phyloP scores from a whole-genome alignment of 129 eudicot species.

The Centrapalus pauciflorus region DNA sequence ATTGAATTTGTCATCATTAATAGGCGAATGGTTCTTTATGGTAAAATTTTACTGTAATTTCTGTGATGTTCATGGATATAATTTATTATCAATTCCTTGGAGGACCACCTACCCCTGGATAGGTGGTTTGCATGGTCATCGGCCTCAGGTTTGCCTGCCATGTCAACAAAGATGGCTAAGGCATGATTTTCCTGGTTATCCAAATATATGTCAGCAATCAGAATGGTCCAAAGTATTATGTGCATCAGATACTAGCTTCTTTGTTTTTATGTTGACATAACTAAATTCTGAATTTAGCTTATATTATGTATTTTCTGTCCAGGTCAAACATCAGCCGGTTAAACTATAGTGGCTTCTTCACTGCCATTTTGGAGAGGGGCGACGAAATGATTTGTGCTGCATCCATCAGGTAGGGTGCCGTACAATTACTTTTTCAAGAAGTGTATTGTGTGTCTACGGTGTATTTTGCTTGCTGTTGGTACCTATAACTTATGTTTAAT shows the following conservation, averaged over 20 bases:
- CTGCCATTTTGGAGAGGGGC: constrained; percentile 77
- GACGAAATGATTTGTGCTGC: constrained; percentile 93
- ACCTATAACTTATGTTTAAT: constrained; percentile 19
- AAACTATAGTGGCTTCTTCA: constrained; percentile 68
- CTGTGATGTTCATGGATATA: no score
- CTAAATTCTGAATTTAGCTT: background rate
- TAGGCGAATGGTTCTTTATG: no score
- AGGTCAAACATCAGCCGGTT: constrained; percentile 84
- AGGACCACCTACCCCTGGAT: no score
- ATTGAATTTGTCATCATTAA: no score
- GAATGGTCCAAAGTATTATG: background rate
- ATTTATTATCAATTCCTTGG: no score
- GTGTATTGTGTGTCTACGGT: background rate
- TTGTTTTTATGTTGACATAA: background rate
- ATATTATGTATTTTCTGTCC: constrained; percentile 5
- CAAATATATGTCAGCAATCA: no score
- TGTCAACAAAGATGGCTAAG: no score
- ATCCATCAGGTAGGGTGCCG: constrained; percentile 62
- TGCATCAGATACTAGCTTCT: background rate
- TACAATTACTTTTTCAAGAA: background rate
- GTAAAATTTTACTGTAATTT: no score
- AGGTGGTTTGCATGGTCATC: no score
- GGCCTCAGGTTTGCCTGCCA: no score
- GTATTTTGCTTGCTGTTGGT: constrained; percentile 1
- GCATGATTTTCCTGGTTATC: no score